These are phyloP conservation scores for Sanghuangporus weigelae DNA, from an alignment of 1,284 basidiomycete genomes.

Conservation along the genomic window DNA sequence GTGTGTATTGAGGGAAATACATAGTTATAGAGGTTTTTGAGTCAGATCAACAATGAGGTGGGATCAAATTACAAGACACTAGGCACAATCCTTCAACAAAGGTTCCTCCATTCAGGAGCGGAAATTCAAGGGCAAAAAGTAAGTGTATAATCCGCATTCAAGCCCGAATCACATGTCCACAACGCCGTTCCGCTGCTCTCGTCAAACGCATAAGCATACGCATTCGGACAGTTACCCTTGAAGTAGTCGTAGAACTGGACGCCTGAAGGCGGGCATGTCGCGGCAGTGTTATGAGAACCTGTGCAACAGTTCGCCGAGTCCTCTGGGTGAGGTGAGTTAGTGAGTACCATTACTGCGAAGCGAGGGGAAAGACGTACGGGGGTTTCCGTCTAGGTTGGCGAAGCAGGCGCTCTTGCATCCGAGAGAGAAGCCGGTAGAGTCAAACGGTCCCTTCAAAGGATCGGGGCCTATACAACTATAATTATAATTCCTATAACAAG, in stretches of 20 bases:
- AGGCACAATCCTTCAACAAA: background rate
- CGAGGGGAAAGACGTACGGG: conserved; percentile 24
- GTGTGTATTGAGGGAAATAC: too few relatives aligned
- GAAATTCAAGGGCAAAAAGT: conserved; percentile 44
- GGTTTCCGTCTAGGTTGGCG: conserved; percentile 46
- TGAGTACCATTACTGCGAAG: background rate
- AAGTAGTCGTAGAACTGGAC: conserved; percentile 51
- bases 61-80: too few relatives aligned
- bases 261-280: conserved; percentile 44
- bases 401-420: conserved; percentile 57
- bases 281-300: conserved; percentile 42
- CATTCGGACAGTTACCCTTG: conserved; percentile 48
- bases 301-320: conserved; percentile 49
- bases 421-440: conserved; percentile 44
- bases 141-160: conserved; percentile 46
- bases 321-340: conserved; percentile 15
- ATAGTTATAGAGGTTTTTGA: too few relatives aligned
- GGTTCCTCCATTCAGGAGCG: background rate
- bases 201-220: conserved; percentile 56
- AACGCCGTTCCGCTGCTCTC: conserved; percentile 48
- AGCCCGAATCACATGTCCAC: conserved; percentile 40
- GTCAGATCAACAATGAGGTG: too few relatives aligned
- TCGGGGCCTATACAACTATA: conserved; percentile 38
- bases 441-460: conserved; percentile 45
- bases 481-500: background rate